Evolutionary conservation across 352 stramenopile genomes (phyloP).

Genomic region (Aphanomyces euteiches): DNA sequence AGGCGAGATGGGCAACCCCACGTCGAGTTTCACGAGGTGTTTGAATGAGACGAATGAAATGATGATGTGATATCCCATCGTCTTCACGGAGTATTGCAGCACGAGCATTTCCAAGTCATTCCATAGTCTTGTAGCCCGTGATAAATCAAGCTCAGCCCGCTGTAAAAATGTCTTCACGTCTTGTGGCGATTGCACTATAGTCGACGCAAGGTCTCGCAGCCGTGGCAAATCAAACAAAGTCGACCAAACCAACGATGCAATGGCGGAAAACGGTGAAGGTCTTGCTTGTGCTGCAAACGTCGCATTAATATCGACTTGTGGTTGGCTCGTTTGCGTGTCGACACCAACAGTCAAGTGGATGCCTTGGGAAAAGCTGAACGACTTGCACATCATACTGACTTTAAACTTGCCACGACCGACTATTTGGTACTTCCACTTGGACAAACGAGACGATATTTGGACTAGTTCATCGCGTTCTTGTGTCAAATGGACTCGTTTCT

Average conservation of each 20-base stretch:
- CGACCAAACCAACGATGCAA: background rate
- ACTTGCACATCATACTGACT: conserved; percentile 7
- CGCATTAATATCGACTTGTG: background rate
- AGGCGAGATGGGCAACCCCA: background rate
- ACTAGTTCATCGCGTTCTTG: conserved; percentile 5
- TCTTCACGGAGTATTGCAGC: background rate
- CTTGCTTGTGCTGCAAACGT: background rate
- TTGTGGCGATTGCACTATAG: background rate
- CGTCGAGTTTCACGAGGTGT: background rate
- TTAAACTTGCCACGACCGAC: background rate
- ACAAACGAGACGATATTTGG: background rate
- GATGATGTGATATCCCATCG: background rate
- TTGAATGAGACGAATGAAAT: conserved; percentile 24
- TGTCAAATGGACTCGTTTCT: background rate
- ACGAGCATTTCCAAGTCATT: conserved; percentile 12
- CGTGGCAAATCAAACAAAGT: conserved; percentile 1
- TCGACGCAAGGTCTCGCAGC: background rate
- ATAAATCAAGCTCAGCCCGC: background rate
- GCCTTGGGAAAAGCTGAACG: background rate
- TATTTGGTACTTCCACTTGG: conserved; percentile 10
- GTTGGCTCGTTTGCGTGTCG: background rate
- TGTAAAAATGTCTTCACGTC: conserved; percentile 12
- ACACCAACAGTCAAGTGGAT: background rate
- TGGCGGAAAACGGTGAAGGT: background rate
- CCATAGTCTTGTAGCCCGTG: background rate